Evolutionary conservation across 2,329 filamentous ascomycete species (phyloP).

Genomic region (Thielaviopsis cerberus): DNA sequence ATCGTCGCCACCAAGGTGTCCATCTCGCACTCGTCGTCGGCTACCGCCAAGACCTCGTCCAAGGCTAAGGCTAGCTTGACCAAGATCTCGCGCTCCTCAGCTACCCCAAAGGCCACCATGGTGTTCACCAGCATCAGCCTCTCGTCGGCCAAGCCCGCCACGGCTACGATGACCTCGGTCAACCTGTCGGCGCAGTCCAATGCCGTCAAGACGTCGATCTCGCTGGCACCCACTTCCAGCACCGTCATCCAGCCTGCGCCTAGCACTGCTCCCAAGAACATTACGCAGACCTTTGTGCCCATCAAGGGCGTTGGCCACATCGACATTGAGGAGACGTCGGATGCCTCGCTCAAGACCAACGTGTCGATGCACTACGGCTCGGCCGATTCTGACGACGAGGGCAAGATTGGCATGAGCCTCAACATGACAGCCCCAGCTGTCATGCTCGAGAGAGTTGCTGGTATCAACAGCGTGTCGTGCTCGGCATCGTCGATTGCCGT

Average conservation of each 20-base stretch:
- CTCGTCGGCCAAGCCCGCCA: neutral
- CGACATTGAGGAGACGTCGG: neutral
- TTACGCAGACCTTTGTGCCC: constrained; percentile 14
- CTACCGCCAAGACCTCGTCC: neutral
- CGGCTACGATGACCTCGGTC: neutral
- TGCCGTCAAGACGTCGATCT: neutral
- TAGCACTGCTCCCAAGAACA: neutral
- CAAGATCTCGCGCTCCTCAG: neutral
- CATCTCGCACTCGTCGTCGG: neutral
- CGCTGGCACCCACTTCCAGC: neutral
- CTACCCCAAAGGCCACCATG: neutral
- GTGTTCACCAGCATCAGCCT: neutral
- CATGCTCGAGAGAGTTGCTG: constrained; percentile 13
- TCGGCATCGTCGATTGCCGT: constrained; percentile 12
- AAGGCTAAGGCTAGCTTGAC: neutral
- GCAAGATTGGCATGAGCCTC: constrained; percentile 15
- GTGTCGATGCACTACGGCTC: constrained; percentile 12
- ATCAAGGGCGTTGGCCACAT: constrained; percentile 10
- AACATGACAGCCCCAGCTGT: constrained; percentile 14
- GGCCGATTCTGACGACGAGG: constrained; percentile 10
- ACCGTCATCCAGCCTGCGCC: neutral
- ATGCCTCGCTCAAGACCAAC: neutral
- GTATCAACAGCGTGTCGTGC: constrained; percentile 13
- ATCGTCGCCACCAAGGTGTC: neutral
- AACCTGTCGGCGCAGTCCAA: neutral